Evolutionary conservation across 1,284 basidiomycete species (phyloP).

Genomic region (Sporisorium graminicola): DNA sequence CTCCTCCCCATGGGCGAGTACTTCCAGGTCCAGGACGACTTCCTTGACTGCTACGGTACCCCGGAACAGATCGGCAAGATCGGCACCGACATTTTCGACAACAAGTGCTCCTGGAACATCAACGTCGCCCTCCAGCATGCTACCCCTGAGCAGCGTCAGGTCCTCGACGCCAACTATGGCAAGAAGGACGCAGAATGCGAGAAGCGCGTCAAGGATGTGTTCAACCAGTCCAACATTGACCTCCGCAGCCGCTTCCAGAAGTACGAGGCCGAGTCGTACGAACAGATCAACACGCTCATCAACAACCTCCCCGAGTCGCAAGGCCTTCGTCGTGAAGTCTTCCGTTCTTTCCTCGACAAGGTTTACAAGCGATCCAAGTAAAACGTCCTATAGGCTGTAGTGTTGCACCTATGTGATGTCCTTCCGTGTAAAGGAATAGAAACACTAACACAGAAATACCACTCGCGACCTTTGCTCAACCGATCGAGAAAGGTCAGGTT

Average conservation of each 20-base stretch:
- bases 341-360: constrained; percentile 86
- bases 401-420: neutral
- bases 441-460: neutral
- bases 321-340: constrained; percentile 81
- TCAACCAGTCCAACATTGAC: constrained; percentile 79
- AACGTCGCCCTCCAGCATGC: constrained; percentile 84
- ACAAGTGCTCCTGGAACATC: constrained; percentile 98
- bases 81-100: constrained; percentile 97
- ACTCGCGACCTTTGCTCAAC: neutral
- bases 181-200: constrained; percentile 79
- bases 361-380: constrained; percentile 79
- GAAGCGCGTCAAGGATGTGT: constrained; percentile 82
- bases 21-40: constrained; percentile 99
- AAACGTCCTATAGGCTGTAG: neutral
- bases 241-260: constrained; percentile 75
- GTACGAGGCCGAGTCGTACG: constrained; percentile 84
- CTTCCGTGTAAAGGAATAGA: neutral
- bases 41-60: constrained; percentile 89
- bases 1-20: constrained; percentile 95
- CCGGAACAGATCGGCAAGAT: constrained; percentile 96
- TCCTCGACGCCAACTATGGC: constrained; percentile 84
- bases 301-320: constrained; percentile 58
- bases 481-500: neutral
- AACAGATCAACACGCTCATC: constrained; percentile 68
- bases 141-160: constrained; percentile 76